phyloP scores from a whole-genome alignment of 441 rosid species.

The Theobroma grandiflorum region DNA sequence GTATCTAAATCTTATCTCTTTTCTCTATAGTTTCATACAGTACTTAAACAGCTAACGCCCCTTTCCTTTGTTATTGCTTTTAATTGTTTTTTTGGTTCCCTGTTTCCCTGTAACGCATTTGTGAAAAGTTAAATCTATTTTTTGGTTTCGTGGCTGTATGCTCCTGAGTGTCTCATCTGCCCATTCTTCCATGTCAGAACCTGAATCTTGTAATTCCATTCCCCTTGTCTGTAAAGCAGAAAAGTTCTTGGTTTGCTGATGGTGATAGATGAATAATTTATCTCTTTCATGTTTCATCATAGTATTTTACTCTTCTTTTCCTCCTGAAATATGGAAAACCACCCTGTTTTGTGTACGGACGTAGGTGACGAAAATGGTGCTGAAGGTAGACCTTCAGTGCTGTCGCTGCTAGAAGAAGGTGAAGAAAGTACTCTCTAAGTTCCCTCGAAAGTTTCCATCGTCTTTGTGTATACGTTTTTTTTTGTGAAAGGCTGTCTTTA shows the following conservation, averaged over 20 bases:
- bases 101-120: not conserved
- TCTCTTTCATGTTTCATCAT: not conserved
- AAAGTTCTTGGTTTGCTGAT: not conserved
- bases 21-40: not conserved
- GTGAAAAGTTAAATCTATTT: not conserved
- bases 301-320: too few species aligned
- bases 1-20: not conserved
- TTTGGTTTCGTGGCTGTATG: not conserved
- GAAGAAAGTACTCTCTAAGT: too few species aligned
- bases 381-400: too few species aligned
- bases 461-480: not conserved
- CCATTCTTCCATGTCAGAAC: not conserved
- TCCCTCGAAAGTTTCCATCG: constrained; percentile 49
- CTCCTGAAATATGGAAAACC: not conserved
- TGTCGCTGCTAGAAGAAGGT: too few species aligned
- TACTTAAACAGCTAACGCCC: not conserved
- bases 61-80: not conserved
- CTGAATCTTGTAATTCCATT: not conserved
- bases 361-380: too few species aligned
- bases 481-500: not conserved
- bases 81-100: not conserved
- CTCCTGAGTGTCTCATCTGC: not conserved
- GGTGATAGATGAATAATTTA: not conserved
- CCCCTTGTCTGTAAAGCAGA: not conserved
- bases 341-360: not conserved